Evolutionary conservation across 148 eudicot species (phyloP), one percentile per base, ranked within the genome.

Genomic region (Salicornia ramosissima): DNA sequence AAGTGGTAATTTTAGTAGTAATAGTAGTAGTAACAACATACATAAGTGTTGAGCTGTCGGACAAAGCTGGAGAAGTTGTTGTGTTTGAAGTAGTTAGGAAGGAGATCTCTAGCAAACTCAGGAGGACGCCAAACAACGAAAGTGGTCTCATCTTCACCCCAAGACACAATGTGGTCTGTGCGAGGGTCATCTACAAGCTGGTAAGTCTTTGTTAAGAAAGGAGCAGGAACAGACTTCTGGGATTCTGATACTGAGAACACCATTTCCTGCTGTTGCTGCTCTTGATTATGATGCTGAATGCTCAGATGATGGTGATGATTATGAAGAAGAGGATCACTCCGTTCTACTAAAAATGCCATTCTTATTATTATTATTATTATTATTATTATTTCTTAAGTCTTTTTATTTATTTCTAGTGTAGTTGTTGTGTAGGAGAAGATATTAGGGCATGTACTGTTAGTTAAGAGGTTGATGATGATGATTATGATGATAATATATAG

Each of bases 81-180:
- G 78, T 86, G 89, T 75, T 86, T 86, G 85, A 86, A 86, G 79
- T 83, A 86, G 63, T 86, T 86, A 62, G 89, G 89, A 42, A 86
- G 83, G 29, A 86, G 85, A 52, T 83, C 87, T 29, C 85, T 69
- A 69, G 89, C 85, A 67, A 86, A 86, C 79, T 86, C 89, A 40
- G 89, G 80, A 0, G 89, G 89, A 0, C 85, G 64, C 89, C 89
- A 86, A 42, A 86, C 89, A 10, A 86, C 80, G n/a, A 86, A 86
- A 1, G 80, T 79, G 25, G 80, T 13, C 33, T 83, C 76, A 56
- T 86, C 83, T 69, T 83, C 85, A 40, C 86, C 86, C 89, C 89
- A 86, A 15, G 87, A 86, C 33, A 86, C 86, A 54, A 86, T 81
- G 73, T 81, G 86, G 58, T 83, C 80, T 3, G 86, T 83, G 18